Evolutionary conservation across 108 stramenopile species (phyloP).

Genomic region (Seminavis robusta): DNA sequence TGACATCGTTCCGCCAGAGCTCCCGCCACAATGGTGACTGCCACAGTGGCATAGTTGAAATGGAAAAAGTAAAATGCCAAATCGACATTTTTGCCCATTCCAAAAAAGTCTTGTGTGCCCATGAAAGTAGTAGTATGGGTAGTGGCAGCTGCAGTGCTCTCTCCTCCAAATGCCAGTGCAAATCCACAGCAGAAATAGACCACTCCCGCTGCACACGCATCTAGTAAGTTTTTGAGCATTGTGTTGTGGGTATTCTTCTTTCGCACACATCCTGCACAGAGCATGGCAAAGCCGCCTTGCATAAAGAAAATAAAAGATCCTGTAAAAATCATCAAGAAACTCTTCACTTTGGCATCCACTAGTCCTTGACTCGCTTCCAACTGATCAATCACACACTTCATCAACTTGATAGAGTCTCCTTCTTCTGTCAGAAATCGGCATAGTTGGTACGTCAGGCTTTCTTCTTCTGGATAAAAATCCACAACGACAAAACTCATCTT

Average conservation of each 20-base stretch:
- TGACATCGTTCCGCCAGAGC: conserved; percentile 88
- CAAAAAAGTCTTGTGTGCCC: conserved; percentile 59
- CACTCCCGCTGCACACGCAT: conserved; percentile 78
- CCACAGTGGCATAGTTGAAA: conserved; percentile 83
- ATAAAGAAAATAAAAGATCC: conserved; percentile 82
- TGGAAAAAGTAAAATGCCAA: conserved; percentile 78
- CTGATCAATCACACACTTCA: no score
- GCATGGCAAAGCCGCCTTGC: conserved; percentile 82
- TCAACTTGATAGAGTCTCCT: no score
- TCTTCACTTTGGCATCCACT: no score
- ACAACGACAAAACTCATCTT: no score
- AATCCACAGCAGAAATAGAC: conserved; percentile 74
- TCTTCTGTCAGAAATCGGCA: no score
- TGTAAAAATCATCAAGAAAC: no score
- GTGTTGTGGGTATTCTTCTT: conserved; percentile 85
- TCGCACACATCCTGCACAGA: conserved; percentile 80
- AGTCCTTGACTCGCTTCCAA: no score
- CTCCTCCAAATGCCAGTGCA: conserved; percentile 76
- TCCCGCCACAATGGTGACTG: conserved; percentile 91
- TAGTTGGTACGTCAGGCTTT: no score
- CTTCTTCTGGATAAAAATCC: no score
- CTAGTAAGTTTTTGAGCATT: conserved; percentile 87
- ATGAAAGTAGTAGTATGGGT: conserved; percentile 37
- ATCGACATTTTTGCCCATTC: conserved; percentile 54
- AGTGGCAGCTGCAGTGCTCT: no score